Evolutionary conservation across 1,284 basidiomycete species (phyloP).

Genomic region (Grifola frondosa): DNA sequence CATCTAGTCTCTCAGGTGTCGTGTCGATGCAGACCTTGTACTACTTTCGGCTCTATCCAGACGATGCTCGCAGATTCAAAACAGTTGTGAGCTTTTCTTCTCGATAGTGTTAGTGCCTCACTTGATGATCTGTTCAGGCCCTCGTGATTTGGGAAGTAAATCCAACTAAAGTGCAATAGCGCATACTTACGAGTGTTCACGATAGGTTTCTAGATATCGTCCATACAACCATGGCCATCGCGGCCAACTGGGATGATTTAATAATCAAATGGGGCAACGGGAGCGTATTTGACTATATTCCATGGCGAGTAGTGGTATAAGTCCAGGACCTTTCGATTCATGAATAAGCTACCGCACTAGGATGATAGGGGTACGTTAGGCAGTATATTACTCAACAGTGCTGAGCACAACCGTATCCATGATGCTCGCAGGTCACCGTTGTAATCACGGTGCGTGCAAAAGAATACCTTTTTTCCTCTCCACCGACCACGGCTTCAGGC

Average conservation of each 20-base stretch:
- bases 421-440: slow-evolving; percentile 10
- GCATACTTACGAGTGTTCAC: too few species aligned
- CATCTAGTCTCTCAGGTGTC: slow-evolving; percentile 16
- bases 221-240: slow-evolving; percentile 14
- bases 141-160: slow-evolving; percentile 16
- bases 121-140: slow-evolving; percentile 6
- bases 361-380: slow-evolving; percentile 16
- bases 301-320: slow-evolving; percentile 17
- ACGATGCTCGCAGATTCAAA: slow-evolving; percentile 18
- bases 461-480: background rate
- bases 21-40: slow-evolving; percentile 18
- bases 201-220: slow-evolving; percentile 29
- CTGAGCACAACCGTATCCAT: background rate
- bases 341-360: too few species aligned
- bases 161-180: background rate
- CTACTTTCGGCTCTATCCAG: slow-evolving; percentile 17
- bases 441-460: slow-evolving; percentile 13
- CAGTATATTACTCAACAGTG: background rate
- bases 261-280: slow-evolving; percentile 15
- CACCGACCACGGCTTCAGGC: slow-evolving; percentile 3
- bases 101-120: too few species aligned
- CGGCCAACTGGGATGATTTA: slow-evolving; percentile 19
- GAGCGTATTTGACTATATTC: slow-evolving; percentile 12
- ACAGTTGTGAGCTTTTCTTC: slow-evolving; percentile 12
- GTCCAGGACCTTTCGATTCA: too few species aligned